Evolutionary conservation across 2,329 filamentous ascomycete species (phyloP), one percentile per base, ranked within the genome.

Genomic region (Fusarium ambrosium): DNA sequence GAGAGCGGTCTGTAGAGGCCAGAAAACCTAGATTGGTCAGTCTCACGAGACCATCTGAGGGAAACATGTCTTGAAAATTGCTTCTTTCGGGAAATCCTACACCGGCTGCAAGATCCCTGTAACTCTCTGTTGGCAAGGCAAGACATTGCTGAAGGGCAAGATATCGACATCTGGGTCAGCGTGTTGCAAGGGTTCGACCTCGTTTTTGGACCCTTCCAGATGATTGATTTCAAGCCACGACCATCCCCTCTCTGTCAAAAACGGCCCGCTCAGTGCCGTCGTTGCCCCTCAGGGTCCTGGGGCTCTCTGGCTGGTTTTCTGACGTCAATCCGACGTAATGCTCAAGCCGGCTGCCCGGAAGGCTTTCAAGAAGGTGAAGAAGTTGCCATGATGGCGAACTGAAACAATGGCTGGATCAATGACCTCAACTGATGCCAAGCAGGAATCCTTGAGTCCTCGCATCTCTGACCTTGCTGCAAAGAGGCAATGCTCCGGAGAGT

Each of bases 251-350:
- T 22, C 43, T 51, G 51, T 55, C 29, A 34, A 60, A 58, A 55
- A 60, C 41, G 72, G 59, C 37, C 64, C 68, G 59, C 29, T 20
- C 71, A 39, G 62, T 58, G 56, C 24, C 18, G 39, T 29, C 36
- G 32, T 27, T 27, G 39, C 20, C 27, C 2, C 61, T 64, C 59
- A 61, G 65, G 65, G 64, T 72, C 72, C 41, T 72, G 27, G 22
- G 62, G 63, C n/a, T 24, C 45, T 67, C 59, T 48, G 37, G 22
- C 45, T 22, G 20, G 32, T 37, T 64, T 32, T 64, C 65, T 73
- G 72, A 75, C 72, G 72, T 75, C 27, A 48, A 73, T 37, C 53
- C 61, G 63, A 73, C 72, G 72, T 75, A 64, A 73, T 63, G 10
- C 24, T 55, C 18, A 7, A 36, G 20, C 4, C 51, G 20, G 36